Evolutionary conservation across 2,329 filamentous ascomycete genomes (phyloP), one percentile per base, ranked within the genome.

Genomic region (Epichloe typhina): DNA sequence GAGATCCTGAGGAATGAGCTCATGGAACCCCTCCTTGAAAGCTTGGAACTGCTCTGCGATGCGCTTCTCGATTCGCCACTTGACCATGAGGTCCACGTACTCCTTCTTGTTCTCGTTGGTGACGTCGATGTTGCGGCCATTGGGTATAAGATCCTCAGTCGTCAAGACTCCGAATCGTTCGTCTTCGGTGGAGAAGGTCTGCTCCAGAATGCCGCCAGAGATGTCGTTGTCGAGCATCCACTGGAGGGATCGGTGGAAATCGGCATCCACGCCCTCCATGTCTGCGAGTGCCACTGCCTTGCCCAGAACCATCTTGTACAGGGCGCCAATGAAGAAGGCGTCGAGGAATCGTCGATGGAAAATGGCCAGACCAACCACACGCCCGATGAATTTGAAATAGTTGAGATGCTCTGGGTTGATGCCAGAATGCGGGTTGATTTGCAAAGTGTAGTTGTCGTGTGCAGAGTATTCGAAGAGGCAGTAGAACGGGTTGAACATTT

Each of bases 401-500:
- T 96, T 97, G 62, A 98, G 75, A 80, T 98, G 93, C 71, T 98
- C 93, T 1, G 93, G 93, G 69, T 98, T 98, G 71, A 98, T 97
- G 57, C 93, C 93, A 19, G 93, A 98, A 69, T 98, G 93, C 44
- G 93, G 93, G 72, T 98, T 98, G 74, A 98, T 98, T 71, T 98
- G 93, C 50, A 98, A 84, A 33, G 93, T 98, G 72, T 98, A 98
- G 73, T 98, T 98, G 80, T 98, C 93, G 74, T 98, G 93, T 39
- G 93, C 93, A 26, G 93, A 97, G 70, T 98, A 98, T 72, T 98
- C 93, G 74, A 98, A 98, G 50, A 98, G 77, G 67, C 93, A 98
- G 74, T 98, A 98, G 72, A 98, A 98, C 35, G 93, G 93, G 69
- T 98, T 98, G 74, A 98, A 98, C 93, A 98, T 98, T 74, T 98